Base-by-base conservation (phyloP, 371 early-diverging fungal species). In the Mortierella sp. region DNA sequence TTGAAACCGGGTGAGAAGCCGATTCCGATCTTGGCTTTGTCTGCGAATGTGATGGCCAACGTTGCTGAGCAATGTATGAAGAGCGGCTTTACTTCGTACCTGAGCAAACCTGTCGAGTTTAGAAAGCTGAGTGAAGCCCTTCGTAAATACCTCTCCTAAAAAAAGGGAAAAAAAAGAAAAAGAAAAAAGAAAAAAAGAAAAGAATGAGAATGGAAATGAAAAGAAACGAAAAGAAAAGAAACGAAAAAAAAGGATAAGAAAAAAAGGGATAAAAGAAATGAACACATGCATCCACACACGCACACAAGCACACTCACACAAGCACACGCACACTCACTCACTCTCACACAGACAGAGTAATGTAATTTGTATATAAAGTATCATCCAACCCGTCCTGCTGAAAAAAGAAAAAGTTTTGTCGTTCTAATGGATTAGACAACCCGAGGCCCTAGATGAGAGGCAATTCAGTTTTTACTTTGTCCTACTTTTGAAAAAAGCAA, bases 41-140 rank as follows among this genome's bases (percentile, higher is more conserved):
- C 88, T 14, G 90, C 90, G n/a, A 90, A 89, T 63, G 90, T 89
- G 16, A 88, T 89, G 88, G 86, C 88, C 50, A 84, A 89, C 60
- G 89, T 89, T 26, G 87, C 87, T 9, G 82, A 81, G 48, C 81
- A 84, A 30, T 89, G 89, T 64, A 58, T 85, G 44, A 85, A 73
- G 29, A 80, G 82, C 64, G 89, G 89, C 7, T 89, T 89, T 63
- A 87, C 89, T 1, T 84, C 85, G 0, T 89, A 89, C 53, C 87
- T 88, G 48, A 88, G 88, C 66, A 89, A 89, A 44, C 90, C 90
- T 52, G 88, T 90, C n/a, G 87, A 89, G 60, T 89, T 90, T 58
- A 87, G 85, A 48, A 82, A 81, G 29, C 65, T 90, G 43, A 89
- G 90, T 66, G 88, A 90, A 68, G 84, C 88, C 12, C 84, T 89